Percentiles rank a stretch among this genome's conserved stretches.
Evolutionary conservation across 345 rosid genomes (phyloP).

Genomic region (Eucalyptus viminalis): DNA sequence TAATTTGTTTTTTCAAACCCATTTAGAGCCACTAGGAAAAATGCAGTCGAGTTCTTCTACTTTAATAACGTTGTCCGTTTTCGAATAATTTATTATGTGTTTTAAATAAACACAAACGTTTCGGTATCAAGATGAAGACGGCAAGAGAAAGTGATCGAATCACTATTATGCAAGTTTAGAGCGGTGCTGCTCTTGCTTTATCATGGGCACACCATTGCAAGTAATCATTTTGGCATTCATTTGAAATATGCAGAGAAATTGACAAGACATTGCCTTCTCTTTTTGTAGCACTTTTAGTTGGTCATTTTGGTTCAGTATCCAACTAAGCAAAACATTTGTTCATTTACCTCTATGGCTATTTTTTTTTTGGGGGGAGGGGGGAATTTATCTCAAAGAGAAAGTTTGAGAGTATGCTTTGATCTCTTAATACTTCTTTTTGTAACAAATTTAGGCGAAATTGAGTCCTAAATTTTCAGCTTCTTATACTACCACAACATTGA

Average conservation of each 20-base stretch:
- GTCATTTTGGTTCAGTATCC: slow-evolving; percentile 72
- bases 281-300: slow-evolving; percentile 47
- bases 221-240: slow-evolving; percentile 59
- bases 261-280: slow-evolving; percentile 38
- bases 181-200: slow-evolving; percentile 79
- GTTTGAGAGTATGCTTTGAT: no score
- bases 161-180: slow-evolving; percentile 44
- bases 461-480: no score
- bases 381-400: background rate
- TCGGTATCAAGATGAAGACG: slow-evolving; percentile 40
- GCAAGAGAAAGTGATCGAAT: slow-evolving; percentile 60
- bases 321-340: slow-evolving; percentile 18
- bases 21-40: background rate
- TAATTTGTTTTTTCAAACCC: background rate
- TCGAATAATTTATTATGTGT: background rate
- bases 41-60: background rate
- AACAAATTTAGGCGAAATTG: no score
- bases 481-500: no score
- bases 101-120: slow-evolving; percentile 44
- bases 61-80: background rate
- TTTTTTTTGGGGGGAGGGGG: background rate
- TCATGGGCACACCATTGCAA: slow-evolving; percentile 47
- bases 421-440: no score
- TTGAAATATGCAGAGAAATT: slow-evolving; percentile 36
- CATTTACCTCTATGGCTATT: background rate